phyloP scores from a whole-genome alignment of 768 basidiomycete genomes.

The Suillus ampliporus region DNA sequence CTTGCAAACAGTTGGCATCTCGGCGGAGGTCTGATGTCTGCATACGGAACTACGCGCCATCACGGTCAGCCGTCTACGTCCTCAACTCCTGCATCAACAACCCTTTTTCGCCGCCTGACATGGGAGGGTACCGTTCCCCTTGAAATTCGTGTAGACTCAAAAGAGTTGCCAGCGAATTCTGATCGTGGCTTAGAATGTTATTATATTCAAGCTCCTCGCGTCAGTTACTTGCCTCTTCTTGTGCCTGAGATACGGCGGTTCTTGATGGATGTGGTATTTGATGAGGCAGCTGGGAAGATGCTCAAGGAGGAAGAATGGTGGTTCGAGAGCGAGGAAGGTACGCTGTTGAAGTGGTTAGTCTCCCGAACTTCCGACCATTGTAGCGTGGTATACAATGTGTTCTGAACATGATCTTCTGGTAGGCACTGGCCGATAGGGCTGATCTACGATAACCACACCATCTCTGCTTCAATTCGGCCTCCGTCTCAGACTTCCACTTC shows the following conservation, averaged over 20 bases:
- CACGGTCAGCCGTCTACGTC: slow-evolving; percentile 48
- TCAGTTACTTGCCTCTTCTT: slow-evolving; percentile 91
- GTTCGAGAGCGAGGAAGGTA: slow-evolving; percentile 92
- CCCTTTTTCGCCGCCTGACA: slow-evolving; percentile 84
- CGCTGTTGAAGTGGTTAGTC: slow-evolving; percentile 84
- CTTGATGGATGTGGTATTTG: slow-evolving; percentile 91
- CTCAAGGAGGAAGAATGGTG: slow-evolving; percentile 95
- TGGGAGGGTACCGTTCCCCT: slow-evolving; percentile 93
- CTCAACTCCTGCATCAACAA: slow-evolving; percentile 64
- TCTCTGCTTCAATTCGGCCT: slow-evolving; percentile 60
- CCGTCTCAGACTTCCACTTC: slow-evolving; percentile 45
- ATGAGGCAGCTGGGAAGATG: slow-evolving; percentile 76
- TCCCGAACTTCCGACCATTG: slow-evolving; percentile 9
- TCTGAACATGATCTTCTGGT: slow-evolving; percentile 10
- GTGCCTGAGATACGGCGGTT: slow-evolving; percentile 89
- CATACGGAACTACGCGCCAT: slow-evolving; percentile 58
- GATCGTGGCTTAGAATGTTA: slow-evolving; percentile 91
- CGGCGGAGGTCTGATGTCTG: slow-evolving; percentile 46
- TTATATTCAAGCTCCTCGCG: slow-evolving; percentile 88
- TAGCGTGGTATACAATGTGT: not conserved
- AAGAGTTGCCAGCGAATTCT: slow-evolving; percentile 88
- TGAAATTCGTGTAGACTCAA: slow-evolving; percentile 86
- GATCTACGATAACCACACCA: slow-evolving; percentile 85
- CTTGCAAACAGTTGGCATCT: slow-evolving; percentile 3
- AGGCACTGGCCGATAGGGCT: slow-evolving; percentile 99